phyloP scores from a whole-genome alignment of 495 filamentous ascomycete genomes.

The Aspergillus mulundensis region DNA sequence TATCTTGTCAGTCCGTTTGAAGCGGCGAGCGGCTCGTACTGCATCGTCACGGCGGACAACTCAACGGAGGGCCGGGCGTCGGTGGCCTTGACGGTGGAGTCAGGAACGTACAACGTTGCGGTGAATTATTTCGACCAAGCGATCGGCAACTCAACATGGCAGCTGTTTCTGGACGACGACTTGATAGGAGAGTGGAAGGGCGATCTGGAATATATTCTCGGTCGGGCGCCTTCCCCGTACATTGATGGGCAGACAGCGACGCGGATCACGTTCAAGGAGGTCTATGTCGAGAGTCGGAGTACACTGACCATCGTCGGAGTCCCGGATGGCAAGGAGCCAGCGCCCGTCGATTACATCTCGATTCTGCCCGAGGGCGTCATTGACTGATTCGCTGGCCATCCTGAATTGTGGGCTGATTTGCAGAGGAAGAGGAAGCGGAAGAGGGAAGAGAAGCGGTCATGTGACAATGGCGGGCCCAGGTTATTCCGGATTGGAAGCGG shows the following conservation, averaged over 20 bases:
- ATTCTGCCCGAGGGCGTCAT: constrained; percentile 55
- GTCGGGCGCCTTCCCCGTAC: constrained; percentile 39
- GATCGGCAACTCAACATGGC: constrained; percentile 51
- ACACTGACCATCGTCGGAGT: constrained; percentile 54
- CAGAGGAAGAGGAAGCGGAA: too few species aligned
- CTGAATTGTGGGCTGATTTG: too few species aligned
- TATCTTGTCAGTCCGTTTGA: constrained; percentile 33
- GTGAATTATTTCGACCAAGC: constrained; percentile 64
- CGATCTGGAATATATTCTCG: constrained; percentile 43
- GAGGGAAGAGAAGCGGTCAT: not conserved
- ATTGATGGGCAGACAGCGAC: constrained; percentile 64
- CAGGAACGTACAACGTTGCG: constrained; percentile 57
- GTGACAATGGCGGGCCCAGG: not conserved
- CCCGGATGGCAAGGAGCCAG: constrained; percentile 57
- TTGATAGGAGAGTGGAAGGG: constrained; percentile 55
- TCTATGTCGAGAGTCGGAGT: constrained; percentile 51
- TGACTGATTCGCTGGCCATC: too few species aligned
- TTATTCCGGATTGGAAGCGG: too few species aligned
- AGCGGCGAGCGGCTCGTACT: constrained; percentile 45
- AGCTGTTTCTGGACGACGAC: constrained; percentile 48
- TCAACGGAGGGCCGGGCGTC: constrained; percentile 46
- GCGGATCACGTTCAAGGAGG: constrained; percentile 52
- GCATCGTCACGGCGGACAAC: constrained; percentile 48
- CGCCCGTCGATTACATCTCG: constrained; percentile 64
- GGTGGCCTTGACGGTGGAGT: constrained; percentile 40